These are phyloP conservation scores for Aspergillus sclerotiicarbonarius DNA, from an alignment of 495 filamentous ascomycete genomes.

Conservation along the genomic window DNA sequence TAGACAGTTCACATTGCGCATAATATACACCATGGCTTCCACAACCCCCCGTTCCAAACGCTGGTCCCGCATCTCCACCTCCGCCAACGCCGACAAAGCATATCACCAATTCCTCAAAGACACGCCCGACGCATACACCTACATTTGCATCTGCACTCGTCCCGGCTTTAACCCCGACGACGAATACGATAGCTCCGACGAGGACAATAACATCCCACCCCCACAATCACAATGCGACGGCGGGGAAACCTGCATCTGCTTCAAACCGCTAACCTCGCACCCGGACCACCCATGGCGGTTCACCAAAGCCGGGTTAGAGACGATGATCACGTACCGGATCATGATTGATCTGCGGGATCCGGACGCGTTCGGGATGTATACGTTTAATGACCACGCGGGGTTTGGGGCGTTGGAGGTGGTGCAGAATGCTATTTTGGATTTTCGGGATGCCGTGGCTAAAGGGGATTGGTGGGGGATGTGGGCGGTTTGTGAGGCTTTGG, in stretches of 20 bases:
- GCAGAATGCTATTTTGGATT: conserved; percentile 41
- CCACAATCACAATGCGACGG: conserved; percentile 15
- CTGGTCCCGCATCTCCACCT: conserved; percentile 40
- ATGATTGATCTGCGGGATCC: conserved; percentile 30
- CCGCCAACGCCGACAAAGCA: conserved; percentile 34
- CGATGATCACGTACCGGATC: neutral
- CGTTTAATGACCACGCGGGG: conserved; percentile 37
- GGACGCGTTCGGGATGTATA: conserved; percentile 40
- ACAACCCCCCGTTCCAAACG: too few species aligned
- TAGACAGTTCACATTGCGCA: too few species aligned
- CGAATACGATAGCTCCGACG: conserved; percentile 23
- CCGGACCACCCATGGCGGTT: conserved; percentile 41
- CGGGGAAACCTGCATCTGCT: conserved; percentile 35
- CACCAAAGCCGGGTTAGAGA: conserved; percentile 30
- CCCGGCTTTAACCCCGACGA: conserved; percentile 11
- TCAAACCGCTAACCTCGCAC: conserved; percentile 33
- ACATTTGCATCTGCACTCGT: conserved; percentile 31
- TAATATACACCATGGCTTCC: too few species aligned
- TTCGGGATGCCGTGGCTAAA: conserved; percentile 21
- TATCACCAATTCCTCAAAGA: conserved; percentile 25
- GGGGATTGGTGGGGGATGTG: conserved; percentile 32
- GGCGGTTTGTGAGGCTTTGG: conserved; percentile 33
- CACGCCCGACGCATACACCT: conserved; percentile 24
- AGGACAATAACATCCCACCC: conserved; percentile 12
- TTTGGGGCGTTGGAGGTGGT: conserved; percentile 40